Evolutionary conservation across 78 protist genomes (phyloP).

Genomic region (Dictyostelium firmibasis): DNA sequence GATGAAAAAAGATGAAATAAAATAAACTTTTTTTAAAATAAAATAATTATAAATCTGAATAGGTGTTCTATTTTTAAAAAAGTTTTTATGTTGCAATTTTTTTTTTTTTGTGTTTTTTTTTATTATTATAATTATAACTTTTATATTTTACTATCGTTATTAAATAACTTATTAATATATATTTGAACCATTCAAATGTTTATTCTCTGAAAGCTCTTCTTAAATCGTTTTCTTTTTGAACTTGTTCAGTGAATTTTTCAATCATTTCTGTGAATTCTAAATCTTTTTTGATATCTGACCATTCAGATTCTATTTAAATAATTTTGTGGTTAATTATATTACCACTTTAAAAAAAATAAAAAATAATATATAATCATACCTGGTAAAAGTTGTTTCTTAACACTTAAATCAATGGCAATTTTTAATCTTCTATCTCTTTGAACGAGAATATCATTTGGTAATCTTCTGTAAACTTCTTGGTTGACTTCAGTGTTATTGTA

Average conservation of each 20-base stretch:
- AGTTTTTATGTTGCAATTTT: not conserved
- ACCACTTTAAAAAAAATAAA: not conserved
- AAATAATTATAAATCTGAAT: no score
- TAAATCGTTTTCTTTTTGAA: conserved; percentile 32
- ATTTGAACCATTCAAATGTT: not conserved
- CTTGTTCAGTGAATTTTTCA: not conserved
- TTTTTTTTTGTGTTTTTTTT: not conserved
- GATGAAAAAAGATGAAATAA: not conserved
- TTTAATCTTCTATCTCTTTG: conserved; percentile 70
- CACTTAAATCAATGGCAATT: conserved; percentile 56
- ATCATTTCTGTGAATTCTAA: conserved; percentile 23
- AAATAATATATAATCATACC: conserved; percentile 10
- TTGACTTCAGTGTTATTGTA: conserved; percentile 59
- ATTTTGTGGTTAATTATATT: not conserved
- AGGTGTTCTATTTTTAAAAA: no score
- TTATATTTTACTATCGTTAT: not conserved
- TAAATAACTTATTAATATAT: not conserved
- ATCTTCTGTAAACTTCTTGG: conserved; percentile 53
- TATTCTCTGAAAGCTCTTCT: conserved; percentile 61
- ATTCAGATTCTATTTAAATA: conserved; percentile 21
- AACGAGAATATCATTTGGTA: conserved; percentile 21
- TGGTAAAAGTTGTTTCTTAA: conserved; percentile 46
- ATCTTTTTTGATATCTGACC: conserved; percentile 55
- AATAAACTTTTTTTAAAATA: not conserved
- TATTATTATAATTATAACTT: no score